Evolutionary conservation across 345 rosid species (phyloP).

Genomic region (Eucalyptus marginata): DNA sequence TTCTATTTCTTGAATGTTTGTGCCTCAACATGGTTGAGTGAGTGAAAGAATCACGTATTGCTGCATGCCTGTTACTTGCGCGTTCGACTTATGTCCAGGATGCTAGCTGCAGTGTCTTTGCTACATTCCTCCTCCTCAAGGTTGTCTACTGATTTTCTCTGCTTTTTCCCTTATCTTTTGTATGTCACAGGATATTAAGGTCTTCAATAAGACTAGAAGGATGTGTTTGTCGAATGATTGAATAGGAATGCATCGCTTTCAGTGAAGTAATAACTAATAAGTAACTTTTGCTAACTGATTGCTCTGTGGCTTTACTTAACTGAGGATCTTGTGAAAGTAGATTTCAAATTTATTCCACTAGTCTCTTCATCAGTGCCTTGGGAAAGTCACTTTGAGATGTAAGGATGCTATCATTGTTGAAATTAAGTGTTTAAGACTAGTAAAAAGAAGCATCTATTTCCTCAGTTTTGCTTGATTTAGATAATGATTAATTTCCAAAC

Average conservation of each 20-base stretch:
- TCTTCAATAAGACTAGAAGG: neutral
- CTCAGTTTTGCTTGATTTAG: neutral
- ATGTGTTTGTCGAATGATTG: neutral
- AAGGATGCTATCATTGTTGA: neutral
- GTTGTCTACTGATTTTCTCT: neutral
- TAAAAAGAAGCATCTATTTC: neutral
- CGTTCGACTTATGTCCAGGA: neutral
- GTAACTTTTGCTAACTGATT: neutral
- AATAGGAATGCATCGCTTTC: neutral
- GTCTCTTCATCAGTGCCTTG: neutral
- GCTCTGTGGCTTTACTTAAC: neutral
- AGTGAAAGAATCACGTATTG: neutral
- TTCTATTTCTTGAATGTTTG: neutral
- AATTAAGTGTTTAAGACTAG: neutral
- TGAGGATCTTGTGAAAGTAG: neutral
- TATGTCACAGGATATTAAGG: neutral
- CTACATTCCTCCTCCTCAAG: neutral
- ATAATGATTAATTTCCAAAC: neutral
- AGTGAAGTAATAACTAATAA: neutral
- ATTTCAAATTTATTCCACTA: neutral
- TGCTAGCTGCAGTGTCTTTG: neutral
- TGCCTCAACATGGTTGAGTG: neutral
- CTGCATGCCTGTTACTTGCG: neutral
- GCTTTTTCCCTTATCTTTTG: neutral
- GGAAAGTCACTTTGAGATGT: neutral